These are phyloP conservation scores for Paecilomyces dactylethromorphus DNA, from an alignment of 2,329 filamentous ascomycete species.

Conservation along the genomic window DNA sequence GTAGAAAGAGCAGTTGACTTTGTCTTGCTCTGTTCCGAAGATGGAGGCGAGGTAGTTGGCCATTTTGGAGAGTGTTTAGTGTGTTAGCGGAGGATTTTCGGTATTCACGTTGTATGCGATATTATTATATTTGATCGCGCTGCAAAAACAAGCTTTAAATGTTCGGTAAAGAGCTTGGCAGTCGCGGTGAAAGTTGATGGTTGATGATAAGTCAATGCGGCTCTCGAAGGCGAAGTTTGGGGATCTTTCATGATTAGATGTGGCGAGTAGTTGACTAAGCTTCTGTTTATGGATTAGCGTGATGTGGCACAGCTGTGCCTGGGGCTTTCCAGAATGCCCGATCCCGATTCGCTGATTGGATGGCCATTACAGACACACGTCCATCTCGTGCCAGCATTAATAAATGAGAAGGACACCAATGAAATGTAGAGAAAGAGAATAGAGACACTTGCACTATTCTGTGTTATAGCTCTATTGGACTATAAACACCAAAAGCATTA, in stretches of 20 bases:
- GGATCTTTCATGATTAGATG: neutral
- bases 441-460: no score
- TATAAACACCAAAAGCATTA: no score
- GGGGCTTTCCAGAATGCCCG: neutral
- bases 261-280: neutral
- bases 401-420: no score
- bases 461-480: no score
- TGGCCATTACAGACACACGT: neutral
- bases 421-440: no score
- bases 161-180: neutral
- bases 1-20: slow-evolving; percentile 99
- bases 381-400: no score
- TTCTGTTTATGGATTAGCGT: neutral
- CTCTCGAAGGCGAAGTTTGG: neutral
- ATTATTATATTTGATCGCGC: neutral
- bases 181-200: neutral
- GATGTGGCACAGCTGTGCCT: neutral
- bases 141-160: neutral
- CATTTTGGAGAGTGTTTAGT: slow-evolving; percentile 48
- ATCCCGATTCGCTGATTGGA: neutral
- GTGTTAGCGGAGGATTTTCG: neutral
- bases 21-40: slow-evolving; percentile 99
- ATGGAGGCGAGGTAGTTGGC: slow-evolving; percentile 98
- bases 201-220: neutral
- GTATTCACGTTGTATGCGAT: neutral